These are phyloP conservation scores for Heterobasidion annosum DNA, from an alignment of 1,284 basidiomycete species.

Conservation along the genomic window DNA sequence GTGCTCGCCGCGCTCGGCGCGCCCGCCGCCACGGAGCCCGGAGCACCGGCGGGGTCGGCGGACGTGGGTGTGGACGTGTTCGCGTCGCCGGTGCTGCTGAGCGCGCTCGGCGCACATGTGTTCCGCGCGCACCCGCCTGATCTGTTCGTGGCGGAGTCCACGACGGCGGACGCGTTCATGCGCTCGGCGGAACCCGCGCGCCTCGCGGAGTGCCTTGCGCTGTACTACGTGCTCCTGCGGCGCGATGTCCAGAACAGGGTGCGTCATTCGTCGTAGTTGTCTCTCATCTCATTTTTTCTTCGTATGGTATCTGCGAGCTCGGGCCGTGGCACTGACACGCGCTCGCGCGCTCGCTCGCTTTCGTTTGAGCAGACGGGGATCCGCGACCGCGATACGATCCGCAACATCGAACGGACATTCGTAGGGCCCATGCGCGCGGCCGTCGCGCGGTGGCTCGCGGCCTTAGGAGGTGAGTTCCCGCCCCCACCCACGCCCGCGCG, in stretches of 20 bases:
- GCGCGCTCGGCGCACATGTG: conserved; percentile 40
- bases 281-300: not conserved
- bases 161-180: conserved; percentile 27
- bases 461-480: not conserved
- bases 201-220: conserved; percentile 40
- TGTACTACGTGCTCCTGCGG: conserved; percentile 42
- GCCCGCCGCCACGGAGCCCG: conserved; percentile 5
- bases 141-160: conserved; percentile 21
- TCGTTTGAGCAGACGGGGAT: conserved; percentile 36
- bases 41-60: conserved; percentile 1
- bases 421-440: conserved; percentile 19
- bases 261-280: too few relatives aligned
- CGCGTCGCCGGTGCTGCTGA: conserved; percentile 36
- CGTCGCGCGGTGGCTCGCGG: conserved; percentile 18
- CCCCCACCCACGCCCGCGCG: too few relatives aligned
- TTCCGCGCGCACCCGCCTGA: conserved; percentile 39
- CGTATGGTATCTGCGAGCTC: not conserved
- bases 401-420: conserved; percentile 18
- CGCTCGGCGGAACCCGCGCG: conserved; percentile 39
- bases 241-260: conserved; percentile 38
- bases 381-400: conserved; percentile 27
- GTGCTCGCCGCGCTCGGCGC: conserved; percentile 39
- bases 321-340: not conserved
- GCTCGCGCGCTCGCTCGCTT: not conserved
- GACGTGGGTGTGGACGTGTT: conserved; percentile 27